A percentile compares a stretch with the other conserved stretches of the same genome.
These are phyloP conservation scores for Sporisorium exsertum DNA, from an alignment of 1,284 basidiomycete species.

Conservation along the genomic window DNA sequence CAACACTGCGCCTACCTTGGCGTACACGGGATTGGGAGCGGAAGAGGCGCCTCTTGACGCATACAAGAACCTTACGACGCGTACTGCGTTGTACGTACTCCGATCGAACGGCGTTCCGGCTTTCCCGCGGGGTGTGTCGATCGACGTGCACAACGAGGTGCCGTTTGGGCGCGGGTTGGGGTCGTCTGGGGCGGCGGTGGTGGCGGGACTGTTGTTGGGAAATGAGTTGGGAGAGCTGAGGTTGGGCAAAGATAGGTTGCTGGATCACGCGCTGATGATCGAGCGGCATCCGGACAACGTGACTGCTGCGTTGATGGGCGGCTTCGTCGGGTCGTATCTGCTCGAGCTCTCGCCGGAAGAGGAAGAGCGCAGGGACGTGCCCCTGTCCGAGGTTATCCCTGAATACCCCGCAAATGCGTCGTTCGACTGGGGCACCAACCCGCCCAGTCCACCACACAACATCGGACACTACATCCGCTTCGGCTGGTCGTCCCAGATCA, in stretches of 20 bases:
- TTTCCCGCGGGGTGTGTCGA: slow-evolving; percentile 76
- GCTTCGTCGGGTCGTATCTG: slow-evolving; percentile 97
- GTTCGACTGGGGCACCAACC: slow-evolving; percentile 87
- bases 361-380: slow-evolving; percentile 83
- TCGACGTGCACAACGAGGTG: slow-evolving; percentile 90
- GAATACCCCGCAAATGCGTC: slow-evolving; percentile 95
- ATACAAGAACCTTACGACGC: slow-evolving; percentile 97
- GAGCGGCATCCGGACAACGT: slow-evolving; percentile 99
- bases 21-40: slow-evolving; percentile 88
- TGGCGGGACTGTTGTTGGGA: slow-evolving; percentile 92
- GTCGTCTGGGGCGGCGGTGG: slow-evolving; percentile 96
- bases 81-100: slow-evolving; percentile 95
- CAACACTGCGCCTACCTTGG: slow-evolving; percentile 74
- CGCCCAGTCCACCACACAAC: slow-evolving; percentile 85
- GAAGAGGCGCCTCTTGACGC: slow-evolving; percentile 91
- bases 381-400: slow-evolving; percentile 93
- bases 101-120: slow-evolving; percentile 81
- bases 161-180: slow-evolving; percentile 97
- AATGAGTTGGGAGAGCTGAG: slow-evolving; percentile 82
- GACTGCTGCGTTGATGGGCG: slow-evolving; percentile 94
- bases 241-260: slow-evolving; percentile 79
- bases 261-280: slow-evolving; percentile 99
- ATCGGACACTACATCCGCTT: slow-evolving; percentile 97
- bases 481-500: slow-evolving; percentile 86
- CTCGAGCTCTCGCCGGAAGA: slow-evolving; percentile 77